These are phyloP conservation scores for Fragosphaeria purpurea DNA, from an alignment of 2,329 filamentous ascomycete genomes.

Conservation along the genomic window DNA sequence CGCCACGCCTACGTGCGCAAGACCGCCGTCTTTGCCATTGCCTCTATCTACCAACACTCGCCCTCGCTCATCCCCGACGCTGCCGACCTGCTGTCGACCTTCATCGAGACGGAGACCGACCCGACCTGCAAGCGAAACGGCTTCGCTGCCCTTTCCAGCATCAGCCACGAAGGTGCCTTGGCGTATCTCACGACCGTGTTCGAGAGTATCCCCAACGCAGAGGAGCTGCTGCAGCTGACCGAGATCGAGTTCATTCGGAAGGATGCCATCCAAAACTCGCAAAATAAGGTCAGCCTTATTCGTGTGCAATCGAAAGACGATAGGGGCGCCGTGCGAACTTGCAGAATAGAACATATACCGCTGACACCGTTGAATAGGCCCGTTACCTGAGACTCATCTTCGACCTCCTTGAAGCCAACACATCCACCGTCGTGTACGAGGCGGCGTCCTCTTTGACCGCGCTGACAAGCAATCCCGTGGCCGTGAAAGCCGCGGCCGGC, in stretches of 20 bases:
- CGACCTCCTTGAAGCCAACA: conserved; percentile 83
- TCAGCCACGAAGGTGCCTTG: conserved; percentile 87
- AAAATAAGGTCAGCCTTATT: conserved; percentile 57
- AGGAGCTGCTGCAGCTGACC: conserved; percentile 85
- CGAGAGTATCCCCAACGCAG: conserved; percentile 86
- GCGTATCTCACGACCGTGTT: conserved; percentile 83
- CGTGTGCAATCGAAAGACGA: too few relatives aligned
- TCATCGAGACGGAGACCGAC: conserved; percentile 85
- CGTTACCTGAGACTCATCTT: conserved; percentile 92
- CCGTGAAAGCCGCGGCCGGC: conserved; percentile 87
- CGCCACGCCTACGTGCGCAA: conserved; percentile 96
- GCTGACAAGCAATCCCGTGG: conserved; percentile 91
- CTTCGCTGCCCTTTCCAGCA: conserved; percentile 80
- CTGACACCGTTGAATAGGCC: conserved; percentile 39
- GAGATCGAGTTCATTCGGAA: conserved; percentile 97
- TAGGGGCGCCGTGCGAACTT: too few relatives aligned
- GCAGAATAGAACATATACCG: too few relatives aligned
- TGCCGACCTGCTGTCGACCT: conserved; percentile 78
- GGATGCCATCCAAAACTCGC: conserved; percentile 86
- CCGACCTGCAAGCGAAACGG: conserved; percentile 96
- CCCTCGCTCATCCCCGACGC: conserved; percentile 91
- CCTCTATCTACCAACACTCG: conserved; percentile 85
- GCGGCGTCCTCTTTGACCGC: conserved; percentile 90
- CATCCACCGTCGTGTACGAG: conserved; percentile 94
- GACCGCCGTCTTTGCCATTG: conserved; percentile 90